Evolutionary conservation across 2,329 filamentous ascomycete species (phyloP).

Genomic region (Aureobasidium melanogenum): DNA sequence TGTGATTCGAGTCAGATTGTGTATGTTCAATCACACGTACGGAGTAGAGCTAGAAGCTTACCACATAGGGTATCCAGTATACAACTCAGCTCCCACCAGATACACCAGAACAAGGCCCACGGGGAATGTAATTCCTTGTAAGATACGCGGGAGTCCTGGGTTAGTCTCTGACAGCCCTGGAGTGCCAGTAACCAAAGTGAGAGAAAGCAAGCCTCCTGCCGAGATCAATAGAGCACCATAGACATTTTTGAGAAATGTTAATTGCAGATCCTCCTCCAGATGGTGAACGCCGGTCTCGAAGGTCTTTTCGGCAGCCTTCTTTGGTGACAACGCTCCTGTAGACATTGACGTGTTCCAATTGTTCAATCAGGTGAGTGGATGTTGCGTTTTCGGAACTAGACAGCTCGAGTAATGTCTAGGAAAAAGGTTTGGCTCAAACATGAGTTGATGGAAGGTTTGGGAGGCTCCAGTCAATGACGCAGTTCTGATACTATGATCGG

Average conservation of each 20-base stretch:
- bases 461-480: not conserved
- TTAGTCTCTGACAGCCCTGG: constrained; percentile 15
- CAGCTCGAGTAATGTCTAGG: not conserved
- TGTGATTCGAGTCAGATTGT: not conserved
- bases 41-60: not conserved
- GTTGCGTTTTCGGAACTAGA: not conserved
- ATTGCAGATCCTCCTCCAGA: constrained; percentile 17
- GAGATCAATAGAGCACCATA: constrained; percentile 22
- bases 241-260: constrained; percentile 21
- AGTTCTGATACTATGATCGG: not conserved
- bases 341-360: not conserved
- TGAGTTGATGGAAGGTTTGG: not conserved
- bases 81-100: constrained; percentile 22
- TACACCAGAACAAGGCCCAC: constrained; percentile 23
- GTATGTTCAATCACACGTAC: not conserved
- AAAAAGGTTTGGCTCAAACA: not conserved
- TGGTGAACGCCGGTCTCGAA: constrained; percentile 19
- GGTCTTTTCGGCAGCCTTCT: constrained; percentile 18
- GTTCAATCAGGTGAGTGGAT: no score
- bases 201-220: constrained; percentile 18
- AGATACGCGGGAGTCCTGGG: constrained; percentile 17
- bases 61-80: constrained; percentile 26
- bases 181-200: constrained; percentile 18
- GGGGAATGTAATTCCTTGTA: constrained; percentile 21
- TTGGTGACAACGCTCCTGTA: constrained; percentile 16